These are phyloP conservation scores for Capronia epimyces DNA, from an alignment of 2,329 filamentous ascomycete species.

Conservation along the genomic window DNA sequence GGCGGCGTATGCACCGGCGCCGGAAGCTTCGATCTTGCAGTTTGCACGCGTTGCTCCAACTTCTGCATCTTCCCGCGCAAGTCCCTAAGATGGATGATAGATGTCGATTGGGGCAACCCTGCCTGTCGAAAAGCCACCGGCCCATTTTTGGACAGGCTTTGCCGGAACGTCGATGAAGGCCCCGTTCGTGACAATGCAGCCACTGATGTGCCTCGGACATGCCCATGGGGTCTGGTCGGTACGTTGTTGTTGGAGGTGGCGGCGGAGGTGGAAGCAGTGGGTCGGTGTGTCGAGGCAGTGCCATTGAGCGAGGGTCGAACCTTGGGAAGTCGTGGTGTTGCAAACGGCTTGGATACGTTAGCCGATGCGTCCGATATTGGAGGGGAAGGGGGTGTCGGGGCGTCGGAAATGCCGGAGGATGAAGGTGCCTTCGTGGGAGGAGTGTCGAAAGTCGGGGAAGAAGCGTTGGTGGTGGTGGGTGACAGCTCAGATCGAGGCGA, in stretches of 20 bases:
- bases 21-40: constrained; percentile 83
- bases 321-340: constrained; percentile 46
- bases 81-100: constrained; percentile 84
- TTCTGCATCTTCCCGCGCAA: constrained; percentile 97
- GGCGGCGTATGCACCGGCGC: constrained; percentile 74
- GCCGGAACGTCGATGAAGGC: constrained; percentile 40
- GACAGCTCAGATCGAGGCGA: constrained; percentile 60
- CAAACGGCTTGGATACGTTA: constrained; percentile 43
- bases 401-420: constrained; percentile 56
- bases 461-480: constrained; percentile 72
- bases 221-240: constrained; percentile 35
- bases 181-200: constrained; percentile 46
- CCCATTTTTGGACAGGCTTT: constrained; percentile 31
- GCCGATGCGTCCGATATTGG: constrained; percentile 82
- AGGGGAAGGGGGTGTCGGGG: constrained; percentile 83
- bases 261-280: constrained; percentile 38
- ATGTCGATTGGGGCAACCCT: constrained; percentile 58
- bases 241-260: constrained; percentile 12
- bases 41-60: constrained; percentile 87
- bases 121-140: constrained; percentile 26
- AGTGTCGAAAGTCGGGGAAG: constrained; percentile 83
- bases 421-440: constrained; percentile 68
- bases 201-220: constrained; percentile 56
- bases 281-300: constrained; percentile 48
- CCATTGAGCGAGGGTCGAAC: constrained; percentile 44